Evolutionary conservation across 768 basidiomycete genomes (phyloP), one percentile per base, ranked within the genome.

Genomic region (Rhizopogon salebrosus): DNA sequence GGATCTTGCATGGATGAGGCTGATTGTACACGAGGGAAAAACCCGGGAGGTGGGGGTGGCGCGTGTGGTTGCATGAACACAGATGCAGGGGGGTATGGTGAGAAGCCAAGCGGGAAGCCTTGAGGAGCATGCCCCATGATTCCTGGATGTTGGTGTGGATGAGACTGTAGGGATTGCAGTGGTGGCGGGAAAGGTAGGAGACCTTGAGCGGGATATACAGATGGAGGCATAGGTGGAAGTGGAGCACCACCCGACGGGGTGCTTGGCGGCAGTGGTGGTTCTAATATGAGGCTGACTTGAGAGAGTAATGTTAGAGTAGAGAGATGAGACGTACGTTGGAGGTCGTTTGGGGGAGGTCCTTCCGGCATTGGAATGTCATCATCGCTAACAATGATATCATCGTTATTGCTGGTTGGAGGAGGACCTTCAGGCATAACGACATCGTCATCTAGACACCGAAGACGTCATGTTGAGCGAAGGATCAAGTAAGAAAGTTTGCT

Each of bases 311-410:
- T 14, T 27, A 9, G 9, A 34, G 39, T n/a, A 0, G n/a, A 34
- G 22, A 4, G 35, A 51, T 22, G 20, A 5, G 9, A 63, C 62
- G 43, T 45, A 70, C 63, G 24, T 54, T 52, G 39, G 24, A 54
- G 11, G 39, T 11, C 31, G 27, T 70, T 70, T 3, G 82, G 80
- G 39, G 88, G 88, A 36, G 86, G 89, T 2, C 86, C 92, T 49
- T 85, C 87, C 11, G 94, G 94, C 85, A 95, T 88, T 11, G 80
- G 82, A 38, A 95, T 94, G 55, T 92, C 92, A 57, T 93, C 91
- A 53, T 91, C 92, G 48, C 79, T 82, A 36, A 76, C 76, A 1
- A 77, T 68, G 34, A 72, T 66, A 38, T 77, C 75, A 26, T 70
- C 68, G n/a, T 41, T 26, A 22, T 53, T 45, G 34, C 40, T 60